phyloP scores from a whole-genome alignment of 352 stramenopile species.

The Elongisporangium undulatum region DNA sequence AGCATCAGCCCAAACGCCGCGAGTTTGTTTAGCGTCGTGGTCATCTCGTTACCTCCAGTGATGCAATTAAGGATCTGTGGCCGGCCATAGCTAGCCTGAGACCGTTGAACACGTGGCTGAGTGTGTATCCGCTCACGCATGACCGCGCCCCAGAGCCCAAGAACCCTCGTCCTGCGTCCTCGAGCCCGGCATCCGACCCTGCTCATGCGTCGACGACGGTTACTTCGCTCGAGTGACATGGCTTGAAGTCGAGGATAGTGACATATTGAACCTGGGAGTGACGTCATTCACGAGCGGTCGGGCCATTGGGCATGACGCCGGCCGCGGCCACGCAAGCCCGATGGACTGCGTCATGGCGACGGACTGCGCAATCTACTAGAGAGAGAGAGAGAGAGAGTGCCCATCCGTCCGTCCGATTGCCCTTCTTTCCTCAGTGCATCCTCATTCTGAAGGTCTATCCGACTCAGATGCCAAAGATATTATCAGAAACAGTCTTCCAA shows the following conservation, averaged over 20 bases:
- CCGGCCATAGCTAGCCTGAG: not conserved
- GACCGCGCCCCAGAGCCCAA: not conserved
- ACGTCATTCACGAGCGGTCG: not conserved
- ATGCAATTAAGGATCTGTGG: not conserved
- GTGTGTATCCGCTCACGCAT: not conserved
- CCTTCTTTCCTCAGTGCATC: too few relatives aligned
- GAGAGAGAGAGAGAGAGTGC: not conserved
- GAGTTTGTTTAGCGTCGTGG: not conserved
- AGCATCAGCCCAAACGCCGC: slow-evolving; percentile 39
- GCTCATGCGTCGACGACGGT: not conserved
- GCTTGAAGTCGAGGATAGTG: not conserved
- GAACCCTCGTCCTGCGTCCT: not conserved
- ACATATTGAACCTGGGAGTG: not conserved
- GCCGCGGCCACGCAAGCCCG: not conserved
- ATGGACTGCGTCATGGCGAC: not conserved
- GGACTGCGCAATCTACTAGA: not conserved
- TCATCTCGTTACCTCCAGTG: not conserved
- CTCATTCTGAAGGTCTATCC: too few relatives aligned
- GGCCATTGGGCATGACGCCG: not conserved
- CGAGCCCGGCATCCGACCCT: not conserved
- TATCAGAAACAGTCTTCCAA: too few relatives aligned
- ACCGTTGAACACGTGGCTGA: too few relatives aligned
- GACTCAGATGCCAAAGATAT: too few relatives aligned
- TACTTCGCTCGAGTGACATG: not conserved
- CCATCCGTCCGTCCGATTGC: not conserved